Conservation (phyloP, 2,329 filamentous ascomycete species). For the Ophiostoma novo-ulmi region DNA sequence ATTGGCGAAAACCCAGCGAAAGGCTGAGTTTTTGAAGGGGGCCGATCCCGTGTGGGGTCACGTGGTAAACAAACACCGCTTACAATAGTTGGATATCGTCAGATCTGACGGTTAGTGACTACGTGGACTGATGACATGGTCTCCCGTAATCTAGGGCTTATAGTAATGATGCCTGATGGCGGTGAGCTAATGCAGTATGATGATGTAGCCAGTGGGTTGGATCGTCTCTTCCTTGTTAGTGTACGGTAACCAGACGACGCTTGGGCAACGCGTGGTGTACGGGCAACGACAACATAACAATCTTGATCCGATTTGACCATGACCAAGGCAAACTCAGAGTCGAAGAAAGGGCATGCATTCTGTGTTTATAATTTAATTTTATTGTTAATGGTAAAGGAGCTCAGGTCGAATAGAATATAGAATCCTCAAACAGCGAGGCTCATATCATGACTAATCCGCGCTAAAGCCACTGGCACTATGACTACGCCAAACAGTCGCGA, state of each 20-base stretch:
- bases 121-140: neutral
- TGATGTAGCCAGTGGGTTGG: neutral
- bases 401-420: neutral
- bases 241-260: neutral
- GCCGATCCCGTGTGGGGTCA: neutral
- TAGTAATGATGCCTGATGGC: neutral
- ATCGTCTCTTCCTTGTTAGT: neutral
- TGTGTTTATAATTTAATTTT: no score
- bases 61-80: neutral
- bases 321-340: no score
- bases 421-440: neutral
- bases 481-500: slow-evolving; percentile 19
- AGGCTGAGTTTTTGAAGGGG: slow-evolving; percentile 6
- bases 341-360: no score
- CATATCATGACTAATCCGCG: neutral
- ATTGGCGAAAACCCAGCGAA: slow-evolving; percentile 20
- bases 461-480: neutral
- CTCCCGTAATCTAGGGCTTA: no score
- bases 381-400: no score
- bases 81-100: neutral
- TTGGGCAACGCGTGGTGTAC: neutral
- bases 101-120: neutral
- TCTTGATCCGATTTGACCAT: neutral
- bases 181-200: neutral
- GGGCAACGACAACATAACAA: neutral